Percentiles rank a stretch among this genome's conserved stretches.
These are phyloP conservation scores for Acacia confusa DNA, from an alignment of 306 rosid genomes.

Conservation along the genomic window DNA sequence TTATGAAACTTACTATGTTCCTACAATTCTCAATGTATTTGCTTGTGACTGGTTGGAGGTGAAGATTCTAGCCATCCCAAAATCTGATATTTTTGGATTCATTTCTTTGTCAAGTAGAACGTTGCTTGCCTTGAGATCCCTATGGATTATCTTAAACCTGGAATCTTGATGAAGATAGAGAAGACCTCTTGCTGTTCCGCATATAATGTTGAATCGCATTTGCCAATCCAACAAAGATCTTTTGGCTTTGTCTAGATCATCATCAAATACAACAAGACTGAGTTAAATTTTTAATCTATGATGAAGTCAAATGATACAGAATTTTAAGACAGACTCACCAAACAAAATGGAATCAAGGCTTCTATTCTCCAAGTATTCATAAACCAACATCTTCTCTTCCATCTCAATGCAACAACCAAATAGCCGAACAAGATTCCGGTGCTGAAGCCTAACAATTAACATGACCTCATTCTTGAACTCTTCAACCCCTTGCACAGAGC, in stretches of 20 bases:
- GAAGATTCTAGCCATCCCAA: conserved; percentile 85
- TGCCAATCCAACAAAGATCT: conserved; percentile 53
- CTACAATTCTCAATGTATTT: conserved; percentile 71
- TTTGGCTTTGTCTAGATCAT: conserved; percentile 43
- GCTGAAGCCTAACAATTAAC: conserved; percentile 75
- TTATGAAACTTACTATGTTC: conserved; percentile 67
- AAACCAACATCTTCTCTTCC: conserved; percentile 74
- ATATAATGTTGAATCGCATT: conserved; percentile 60
- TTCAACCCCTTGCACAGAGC: conserved; percentile 73
- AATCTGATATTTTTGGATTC: conserved; percentile 78
- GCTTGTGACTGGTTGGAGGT: conserved; percentile 67
- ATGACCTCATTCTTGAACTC: conserved; percentile 73
- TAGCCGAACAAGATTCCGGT: conserved; percentile 73
- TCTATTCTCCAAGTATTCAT: conserved; percentile 79
- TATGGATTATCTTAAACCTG: conserved; percentile 73
- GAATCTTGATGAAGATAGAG: conserved; percentile 87
- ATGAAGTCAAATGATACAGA: not conserved
- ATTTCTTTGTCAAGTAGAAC: conserved; percentile 67
- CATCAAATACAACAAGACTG: not conserved
- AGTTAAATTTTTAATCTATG: no score
- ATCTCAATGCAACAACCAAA: conserved; percentile 67
- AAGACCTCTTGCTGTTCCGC: conserved; percentile 77
- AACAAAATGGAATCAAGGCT: conserved; percentile 70
- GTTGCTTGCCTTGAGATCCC: conserved; percentile 85
- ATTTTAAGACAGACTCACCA: conserved; percentile 45